These are phyloP conservation scores for Chaetomiaceae sp. DNA, from an alignment of 2,329 filamentous ascomycete genomes.

Conservation along the genomic window DNA sequence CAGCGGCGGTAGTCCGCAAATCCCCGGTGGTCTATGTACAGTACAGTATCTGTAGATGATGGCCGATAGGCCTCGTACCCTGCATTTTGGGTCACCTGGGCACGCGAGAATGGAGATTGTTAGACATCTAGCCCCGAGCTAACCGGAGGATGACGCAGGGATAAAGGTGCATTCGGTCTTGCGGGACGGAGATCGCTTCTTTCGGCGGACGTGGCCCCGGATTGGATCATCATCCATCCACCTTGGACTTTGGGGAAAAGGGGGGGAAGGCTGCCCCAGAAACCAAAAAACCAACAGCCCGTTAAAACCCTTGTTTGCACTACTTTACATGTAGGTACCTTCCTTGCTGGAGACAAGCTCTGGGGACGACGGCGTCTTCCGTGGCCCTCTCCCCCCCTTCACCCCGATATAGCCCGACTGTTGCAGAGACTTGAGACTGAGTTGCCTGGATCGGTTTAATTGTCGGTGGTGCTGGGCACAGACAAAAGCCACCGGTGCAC, in stretches of 20 bases:
- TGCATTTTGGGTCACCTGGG: not conserved
- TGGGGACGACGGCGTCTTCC: too few relatives aligned
- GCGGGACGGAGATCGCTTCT: slow-evolving; percentile 8
- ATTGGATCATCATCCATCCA: slow-evolving; percentile 3
- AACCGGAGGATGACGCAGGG: slow-evolving; percentile 1
- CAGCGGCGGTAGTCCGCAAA: too few relatives aligned
- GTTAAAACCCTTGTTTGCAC: too few relatives aligned
- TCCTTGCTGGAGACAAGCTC: too few relatives aligned
- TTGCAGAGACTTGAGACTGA: too few relatives aligned
- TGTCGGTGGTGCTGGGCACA: too few relatives aligned
- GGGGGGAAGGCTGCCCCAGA: not conserved
- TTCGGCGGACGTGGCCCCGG: slow-evolving; percentile 2
- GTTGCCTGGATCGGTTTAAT: too few relatives aligned
- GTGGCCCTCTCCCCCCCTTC: not conserved
- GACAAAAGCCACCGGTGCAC: too few relatives aligned
- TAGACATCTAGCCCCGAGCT: too few relatives aligned
- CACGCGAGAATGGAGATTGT: not conserved
- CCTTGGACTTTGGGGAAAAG: not conserved
- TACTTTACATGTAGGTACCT: too few relatives aligned
- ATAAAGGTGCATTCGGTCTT: slow-evolving; percentile 12
- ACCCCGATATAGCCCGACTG: not conserved
- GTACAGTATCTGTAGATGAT: too few relatives aligned
- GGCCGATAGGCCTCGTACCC: not conserved
- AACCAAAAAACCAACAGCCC: not conserved
- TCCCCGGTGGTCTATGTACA: not conserved